Percentiles rank a stretch among this genome's conserved stretches.
Evolutionary conservation across 768 basidiomycete genomes (phyloP).

Genomic region (Lactarius sp.): DNA sequence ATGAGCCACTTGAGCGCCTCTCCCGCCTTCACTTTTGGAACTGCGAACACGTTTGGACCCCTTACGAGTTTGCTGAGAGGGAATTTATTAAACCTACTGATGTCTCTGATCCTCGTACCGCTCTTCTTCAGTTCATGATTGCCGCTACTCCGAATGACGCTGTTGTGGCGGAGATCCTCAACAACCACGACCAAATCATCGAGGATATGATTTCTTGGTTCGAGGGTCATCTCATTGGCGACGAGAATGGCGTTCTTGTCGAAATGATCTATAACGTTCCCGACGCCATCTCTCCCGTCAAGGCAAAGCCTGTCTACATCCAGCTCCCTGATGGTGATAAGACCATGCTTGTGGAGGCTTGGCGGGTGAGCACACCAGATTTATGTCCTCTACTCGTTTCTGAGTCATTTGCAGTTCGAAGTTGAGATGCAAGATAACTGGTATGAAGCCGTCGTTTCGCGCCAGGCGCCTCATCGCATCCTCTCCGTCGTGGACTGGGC

Average conservation of each 20-base stretch:
- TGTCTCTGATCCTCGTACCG: conserved; percentile 41
- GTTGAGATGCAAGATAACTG: conserved; percentile 94
- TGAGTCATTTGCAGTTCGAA: conserved; percentile 52
- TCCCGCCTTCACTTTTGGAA: conserved; percentile 50
- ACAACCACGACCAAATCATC: conserved; percentile 47
- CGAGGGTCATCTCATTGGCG: conserved; percentile 44
- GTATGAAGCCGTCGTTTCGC: conserved; percentile 88
- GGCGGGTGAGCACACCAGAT: conserved; percentile 54
- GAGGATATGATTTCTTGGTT: conserved; percentile 44
- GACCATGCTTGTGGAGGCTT: conserved; percentile 68
- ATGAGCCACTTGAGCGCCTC: conserved; percentile 33
- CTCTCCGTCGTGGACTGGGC: conserved; percentile 95
- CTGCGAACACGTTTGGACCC: conserved; percentile 47
- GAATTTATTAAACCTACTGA: conserved; percentile 4
- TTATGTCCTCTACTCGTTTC: neutral
- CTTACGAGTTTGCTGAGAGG: conserved; percentile 34
- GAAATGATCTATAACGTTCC: conserved; percentile 60
- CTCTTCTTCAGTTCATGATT: conserved; percentile 76
- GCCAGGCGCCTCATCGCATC: conserved; percentile 66
- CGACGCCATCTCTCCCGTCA: conserved; percentile 74
- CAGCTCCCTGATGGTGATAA: conserved; percentile 68
- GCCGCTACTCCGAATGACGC: conserved; percentile 56
- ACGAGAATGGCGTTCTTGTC: conserved; percentile 36
- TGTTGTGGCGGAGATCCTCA: conserved; percentile 45
- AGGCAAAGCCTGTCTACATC: conserved; percentile 72